These are phyloP conservation scores for Oidium heveae DNA, from an alignment of 2,329 filamentous ascomycete species.

Conservation along the genomic window DNA sequence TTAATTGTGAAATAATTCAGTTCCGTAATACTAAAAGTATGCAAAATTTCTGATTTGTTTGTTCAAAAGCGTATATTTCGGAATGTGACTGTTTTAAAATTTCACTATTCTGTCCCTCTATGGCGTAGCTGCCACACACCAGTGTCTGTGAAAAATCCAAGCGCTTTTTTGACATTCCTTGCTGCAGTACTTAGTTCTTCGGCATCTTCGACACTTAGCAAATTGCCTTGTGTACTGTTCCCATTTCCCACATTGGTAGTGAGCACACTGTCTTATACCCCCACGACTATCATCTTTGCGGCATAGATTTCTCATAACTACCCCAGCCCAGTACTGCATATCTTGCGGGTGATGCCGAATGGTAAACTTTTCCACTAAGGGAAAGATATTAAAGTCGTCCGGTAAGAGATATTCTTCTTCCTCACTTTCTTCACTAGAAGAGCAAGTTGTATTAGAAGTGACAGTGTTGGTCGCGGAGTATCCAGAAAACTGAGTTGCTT, in stretches of 20 bases:
- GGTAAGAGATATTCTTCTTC: slow-evolving; percentile 66
- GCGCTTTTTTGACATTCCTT: slow-evolving; percentile 99
- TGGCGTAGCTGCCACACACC: slow-evolving; percentile 52
- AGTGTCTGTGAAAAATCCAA: slow-evolving; percentile 95
- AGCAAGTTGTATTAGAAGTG: slow-evolving; percentile 13
- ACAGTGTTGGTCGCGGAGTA: slow-evolving; percentile 1
- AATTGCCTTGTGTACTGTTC: slow-evolving; percentile 92
- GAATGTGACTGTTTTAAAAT: no score
- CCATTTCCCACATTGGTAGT: slow-evolving; percentile 97
- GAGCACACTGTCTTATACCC: slow-evolving; percentile 88
- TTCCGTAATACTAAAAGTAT: neutral
- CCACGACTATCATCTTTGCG: slow-evolving; percentile 89
- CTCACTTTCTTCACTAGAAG: slow-evolving; percentile 15
- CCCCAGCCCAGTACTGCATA: slow-evolving; percentile 99
- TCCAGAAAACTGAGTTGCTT: slow-evolving; percentile 16
- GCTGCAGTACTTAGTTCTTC: slow-evolving; percentile 96
- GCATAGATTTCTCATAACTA: slow-evolving; percentile 96
- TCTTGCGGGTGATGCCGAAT: slow-evolving; percentile 83
- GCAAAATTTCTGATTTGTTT: neutral
- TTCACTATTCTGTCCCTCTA: neutral
- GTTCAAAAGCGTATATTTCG: neutral
- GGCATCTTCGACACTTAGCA: slow-evolving; percentile 87
- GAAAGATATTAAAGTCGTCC: slow-evolving; percentile 96
- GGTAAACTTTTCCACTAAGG: slow-evolving; percentile 93
- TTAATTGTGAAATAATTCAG: neutral